Base-by-base conservation (phyloP, 345 rosid species). In the Rhizophora mangle region DNA sequence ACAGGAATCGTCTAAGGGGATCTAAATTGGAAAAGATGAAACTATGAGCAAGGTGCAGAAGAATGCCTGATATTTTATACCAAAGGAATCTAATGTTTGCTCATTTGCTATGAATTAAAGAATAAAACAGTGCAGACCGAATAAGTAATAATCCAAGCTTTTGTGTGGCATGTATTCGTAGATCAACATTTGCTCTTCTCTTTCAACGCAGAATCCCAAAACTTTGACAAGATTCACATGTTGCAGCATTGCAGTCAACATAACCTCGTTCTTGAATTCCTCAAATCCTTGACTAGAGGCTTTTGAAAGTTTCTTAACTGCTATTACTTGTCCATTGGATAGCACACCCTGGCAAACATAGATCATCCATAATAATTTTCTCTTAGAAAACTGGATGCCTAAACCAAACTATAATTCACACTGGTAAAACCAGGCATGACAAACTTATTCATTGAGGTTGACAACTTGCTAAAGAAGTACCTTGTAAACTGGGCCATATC, bases 401-500 rank as follows among this genome's bases (percentile, higher is more conserved):
- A 11, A 10, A 21, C 29, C 34, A 31, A 31, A 31, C 34, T 31
- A 31, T 6, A 31, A 5, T 31, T 31, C 34, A 31, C 34, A 31
- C 34, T 4, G 34, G 34, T 31, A 3, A 31, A 31, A 31, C 34
- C 34, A 31, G 34, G 34, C 34, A 31, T 31, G 34, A 31, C 34
- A 31, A 31, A 31, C 34, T 31, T 31, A 31, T 31, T 31, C 34
- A 4, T 31, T 31, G 6, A 5, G 34, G 34, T 5, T 4, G 34
- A 31, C 34, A 5, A 54, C 2, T 54, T 39, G 10, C 13, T 26
- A 2, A 54, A 20, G 9, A 26, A 18, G 30, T 74, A 78, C 82
- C 82, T 70, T 77, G 51, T 81, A 79, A 24, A 84, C 82, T 6
- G 83, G 82, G 24, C 82, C 85, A 71, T 57, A 84, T 37, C 84